Base-by-base conservation (phyloP, 805 yeast genomes). In the Spencermartinsiella europaea region DNA sequence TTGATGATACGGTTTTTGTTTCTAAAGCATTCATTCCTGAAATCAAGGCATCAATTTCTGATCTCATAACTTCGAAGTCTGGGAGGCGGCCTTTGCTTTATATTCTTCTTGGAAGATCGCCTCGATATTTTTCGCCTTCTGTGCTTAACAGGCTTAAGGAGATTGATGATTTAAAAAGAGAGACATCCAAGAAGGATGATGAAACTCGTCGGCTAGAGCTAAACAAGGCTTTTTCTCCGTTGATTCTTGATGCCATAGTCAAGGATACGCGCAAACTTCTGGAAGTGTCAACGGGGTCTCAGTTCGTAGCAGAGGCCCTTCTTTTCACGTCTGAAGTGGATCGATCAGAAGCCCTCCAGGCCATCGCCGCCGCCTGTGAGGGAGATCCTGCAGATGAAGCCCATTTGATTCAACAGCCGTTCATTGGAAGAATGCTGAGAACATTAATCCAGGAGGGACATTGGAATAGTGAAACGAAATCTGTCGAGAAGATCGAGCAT, bases 31-130 rank as follows among this genome's bases (percentile, higher is more conserved):
- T 91, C 61, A 66, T 72, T 25, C 69, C 73, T 38, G 91, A 82
- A 52, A 71, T 76, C 48, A 70, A 76, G 22, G 56, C 55, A 27
- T 53, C 63, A 37, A 68, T 84, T 59, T 71, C 74, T 21, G 79
- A 76, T 31, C 67, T 87, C 20, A 69, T 85, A 21, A 69, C 72
- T 44, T 83, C 84, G 54, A 88, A 89, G 64, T 85, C 75, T 59
- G 88, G 90, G 28, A 78, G 99, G 70, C 80, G 96, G 66, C 96
- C 97, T 37, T 80, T 89, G 61, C 68, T 91, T 47, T 90, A 87
- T 65, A 70, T 91, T 47, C 71, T 90, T 51, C 74, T 80, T 46
- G 96, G 95, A 3, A 72, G 83, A 50, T 85, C 83, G 58, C 85
- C 88, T 35, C 83, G 84, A 62, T 90, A 81, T 63, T 91, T 91